Evolutionary conservation across 768 basidiomycete genomes (phyloP).

Genomic region (Lactarius akahatsu): DNA sequence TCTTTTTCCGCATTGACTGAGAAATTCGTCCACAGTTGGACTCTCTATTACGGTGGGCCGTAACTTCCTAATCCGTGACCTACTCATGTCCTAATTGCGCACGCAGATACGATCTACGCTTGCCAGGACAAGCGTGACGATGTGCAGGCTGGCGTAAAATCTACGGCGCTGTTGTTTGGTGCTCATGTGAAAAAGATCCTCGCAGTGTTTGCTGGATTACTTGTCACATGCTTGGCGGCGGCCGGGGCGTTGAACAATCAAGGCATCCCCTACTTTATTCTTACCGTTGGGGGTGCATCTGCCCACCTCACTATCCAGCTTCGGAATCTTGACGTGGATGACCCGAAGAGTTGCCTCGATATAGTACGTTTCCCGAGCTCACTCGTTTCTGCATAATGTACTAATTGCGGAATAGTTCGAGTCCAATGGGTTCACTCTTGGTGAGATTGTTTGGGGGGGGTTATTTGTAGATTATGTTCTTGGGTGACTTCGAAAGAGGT

Average conservation of each 20-base stretch:
- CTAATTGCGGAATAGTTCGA: slow-evolving; percentile 13
- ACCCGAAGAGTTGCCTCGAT: slow-evolving; percentile 15
- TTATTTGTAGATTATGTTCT: slow-evolving; percentile 19
- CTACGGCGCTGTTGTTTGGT: slow-evolving; percentile 61
- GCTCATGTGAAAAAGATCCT: slow-evolving; percentile 45
- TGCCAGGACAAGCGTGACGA: slow-evolving; percentile 63
- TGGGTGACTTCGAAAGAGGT: background rate
- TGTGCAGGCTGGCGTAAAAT: slow-evolving; percentile 55
- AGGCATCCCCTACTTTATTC: slow-evolving; percentile 18
- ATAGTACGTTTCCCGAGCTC: background rate
- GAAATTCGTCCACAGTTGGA: slow-evolving; percentile 3
- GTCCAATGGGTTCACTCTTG: slow-evolving; percentile 17
- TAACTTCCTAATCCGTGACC: background rate
- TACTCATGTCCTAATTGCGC: slow-evolving; percentile 39
- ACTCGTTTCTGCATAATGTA: no score
- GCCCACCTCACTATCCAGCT: slow-evolving; percentile 17
- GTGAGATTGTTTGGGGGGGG: slow-evolving; percentile 14
- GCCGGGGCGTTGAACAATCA: slow-evolving; percentile 35
- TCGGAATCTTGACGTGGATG: slow-evolving; percentile 11
- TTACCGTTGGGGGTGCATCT: slow-evolving; percentile 17
- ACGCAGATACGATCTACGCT: slow-evolving; percentile 60
- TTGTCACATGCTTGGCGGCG: slow-evolving; percentile 32
- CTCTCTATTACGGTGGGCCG: slow-evolving; percentile 27
- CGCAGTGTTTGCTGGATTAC: slow-evolving; percentile 38
- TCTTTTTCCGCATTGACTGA: background rate